These are phyloP conservation scores for Pterocarpus macrocarpus DNA, from an alignment of 306 rosid genomes.

Conservation along the genomic window DNA sequence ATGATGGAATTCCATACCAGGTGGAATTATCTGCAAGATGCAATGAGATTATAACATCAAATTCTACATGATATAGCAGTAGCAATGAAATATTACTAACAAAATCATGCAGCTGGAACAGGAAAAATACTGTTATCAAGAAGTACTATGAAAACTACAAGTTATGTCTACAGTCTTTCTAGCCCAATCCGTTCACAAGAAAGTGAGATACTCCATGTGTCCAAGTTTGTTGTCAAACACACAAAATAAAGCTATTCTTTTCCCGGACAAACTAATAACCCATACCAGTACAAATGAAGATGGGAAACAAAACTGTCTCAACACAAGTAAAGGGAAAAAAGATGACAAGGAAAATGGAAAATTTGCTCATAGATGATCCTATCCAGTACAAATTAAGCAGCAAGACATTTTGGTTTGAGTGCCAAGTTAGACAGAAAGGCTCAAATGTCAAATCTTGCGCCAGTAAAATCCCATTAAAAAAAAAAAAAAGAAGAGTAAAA, in stretches of 20 bases:
- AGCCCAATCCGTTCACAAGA: constrained; percentile 26
- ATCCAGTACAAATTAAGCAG: constrained; percentile 11
- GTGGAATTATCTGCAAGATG: constrained; percentile 82
- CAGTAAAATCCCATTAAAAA: not conserved
- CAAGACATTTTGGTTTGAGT: constrained; percentile 38
- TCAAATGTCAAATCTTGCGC: constrained; percentile 25
- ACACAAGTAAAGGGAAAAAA: not conserved
- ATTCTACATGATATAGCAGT: constrained; percentile 30
- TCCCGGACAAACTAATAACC: constrained; percentile 18
- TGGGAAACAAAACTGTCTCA: too few relatives aligned
- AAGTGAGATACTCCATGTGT: not conserved
- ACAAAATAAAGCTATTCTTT: constrained; percentile 35
- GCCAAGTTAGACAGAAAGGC: constrained; percentile 28
- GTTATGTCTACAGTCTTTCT: constrained; percentile 22
- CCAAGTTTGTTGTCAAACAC: constrained; percentile 1
- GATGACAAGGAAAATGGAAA: constrained; percentile 26
- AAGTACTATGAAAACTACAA: constrained; percentile 31
- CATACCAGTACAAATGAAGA: too few relatives aligned
- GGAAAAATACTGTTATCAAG: constrained; percentile 27
- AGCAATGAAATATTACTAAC: constrained; percentile 37
- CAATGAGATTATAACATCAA: constrained; percentile 38
- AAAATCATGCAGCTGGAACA: constrained; percentile 38
- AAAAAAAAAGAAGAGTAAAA: constrained; percentile 2
- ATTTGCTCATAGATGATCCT: constrained; percentile 17
- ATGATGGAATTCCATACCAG: constrained; percentile 99